Conservation (phyloP, 2,329 filamentous ascomycete genomes). For the Colletotrichum ledebouriae region DNA sequence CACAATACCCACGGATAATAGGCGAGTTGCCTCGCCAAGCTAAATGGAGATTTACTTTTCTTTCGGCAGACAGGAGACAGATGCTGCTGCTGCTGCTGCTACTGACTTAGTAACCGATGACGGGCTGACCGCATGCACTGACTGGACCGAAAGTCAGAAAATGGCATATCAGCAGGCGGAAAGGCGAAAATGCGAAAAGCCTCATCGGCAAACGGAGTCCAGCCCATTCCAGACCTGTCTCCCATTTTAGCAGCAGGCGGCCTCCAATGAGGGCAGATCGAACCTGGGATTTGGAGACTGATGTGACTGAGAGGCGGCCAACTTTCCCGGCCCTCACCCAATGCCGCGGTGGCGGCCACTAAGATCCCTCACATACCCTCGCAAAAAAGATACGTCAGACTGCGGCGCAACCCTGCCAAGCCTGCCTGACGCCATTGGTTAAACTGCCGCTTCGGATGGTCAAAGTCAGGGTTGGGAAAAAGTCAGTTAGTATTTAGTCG, state of each 20-base stretch:
- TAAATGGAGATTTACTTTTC: slow-evolving; percentile 13
- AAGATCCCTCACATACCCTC: slow-evolving; percentile 34
- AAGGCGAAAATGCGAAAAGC: slow-evolving; percentile 7
- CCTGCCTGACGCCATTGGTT: slow-evolving; percentile 32
- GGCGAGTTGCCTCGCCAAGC: slow-evolving; percentile 27
- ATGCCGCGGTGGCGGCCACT: slow-evolving; percentile 41
- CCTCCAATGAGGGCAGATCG: slow-evolving; percentile 42
- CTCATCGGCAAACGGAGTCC: slow-evolving; percentile 19
- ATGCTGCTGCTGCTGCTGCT: slow-evolving; percentile 14
- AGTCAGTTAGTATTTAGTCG: no score
- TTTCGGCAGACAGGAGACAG: slow-evolving; percentile 19
- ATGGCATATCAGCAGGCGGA: slow-evolving; percentile 16
- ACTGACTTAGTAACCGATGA: neutral
- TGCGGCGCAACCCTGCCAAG: slow-evolving; percentile 37
- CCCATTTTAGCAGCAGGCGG: slow-evolving; percentile 38
- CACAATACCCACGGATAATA: slow-evolving; percentile 20
- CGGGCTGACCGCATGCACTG: slow-evolving; percentile 31
- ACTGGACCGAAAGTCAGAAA: slow-evolving; percentile 26
- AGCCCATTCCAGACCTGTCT: slow-evolving; percentile 30
- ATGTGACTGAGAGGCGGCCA: neutral
- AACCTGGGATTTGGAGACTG: slow-evolving; percentile 39
- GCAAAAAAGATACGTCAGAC: slow-evolving; percentile 39
- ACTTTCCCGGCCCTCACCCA: slow-evolving; percentile 30
- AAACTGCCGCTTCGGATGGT: slow-evolving; percentile 17
- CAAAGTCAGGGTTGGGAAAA: no score